Base-by-base conservation (phyloP, 176 grass and related monocot species). In the Raddia distichophylla region DNA sequence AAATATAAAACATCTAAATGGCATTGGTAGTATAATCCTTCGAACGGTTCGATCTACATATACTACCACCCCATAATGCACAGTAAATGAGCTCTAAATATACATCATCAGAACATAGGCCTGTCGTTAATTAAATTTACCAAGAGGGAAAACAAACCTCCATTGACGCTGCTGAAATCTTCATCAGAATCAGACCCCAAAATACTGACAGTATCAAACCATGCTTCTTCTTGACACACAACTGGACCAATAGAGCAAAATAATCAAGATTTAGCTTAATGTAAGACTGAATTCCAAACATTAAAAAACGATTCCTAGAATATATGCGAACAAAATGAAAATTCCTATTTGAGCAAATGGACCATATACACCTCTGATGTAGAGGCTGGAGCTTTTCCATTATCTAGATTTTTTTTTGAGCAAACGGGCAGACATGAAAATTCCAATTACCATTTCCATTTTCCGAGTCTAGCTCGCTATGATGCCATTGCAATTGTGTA, bases 121-220 rank as follows among this genome's bases (percentile, higher is more conserved):
- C 81, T 40, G 64, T 9, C 69, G 52, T 0, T 14, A 64, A 73
- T 71, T 9, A 67, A 85, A 77, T 45, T 34, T n/a, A 43, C 64
- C 65, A 11, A 80, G 75, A 81, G 73, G 13, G 34, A 68, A 74
- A 7, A 42, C 73, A 54, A 83, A 99, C 96, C 96, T 95, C 93
- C 96, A 63, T 90, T 93, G 60, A 95, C 93, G 32, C 91, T 99
- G 72, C 88, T 99, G 57, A 88, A 95, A 53, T 99, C 96, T 76
- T 99, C 93, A 71, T 95, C 93, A 7, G 93, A 99, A 83, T 99
- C 96, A 69, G 96, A 99, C 10, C 86, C 96, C 65, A 99, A 79
- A 80, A 95, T 93, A 74, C 93, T 95, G 51, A 95, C 78, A 50
- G 90, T 95, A 80, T 95, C 91, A 43, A 95, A 95, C 96, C 92